Percentiles rank a stretch among this genome's conserved stretches.
Evolutionary conservation across 306 rosid species (phyloP).

Genomic region (Cucurbita moschata): DNA sequence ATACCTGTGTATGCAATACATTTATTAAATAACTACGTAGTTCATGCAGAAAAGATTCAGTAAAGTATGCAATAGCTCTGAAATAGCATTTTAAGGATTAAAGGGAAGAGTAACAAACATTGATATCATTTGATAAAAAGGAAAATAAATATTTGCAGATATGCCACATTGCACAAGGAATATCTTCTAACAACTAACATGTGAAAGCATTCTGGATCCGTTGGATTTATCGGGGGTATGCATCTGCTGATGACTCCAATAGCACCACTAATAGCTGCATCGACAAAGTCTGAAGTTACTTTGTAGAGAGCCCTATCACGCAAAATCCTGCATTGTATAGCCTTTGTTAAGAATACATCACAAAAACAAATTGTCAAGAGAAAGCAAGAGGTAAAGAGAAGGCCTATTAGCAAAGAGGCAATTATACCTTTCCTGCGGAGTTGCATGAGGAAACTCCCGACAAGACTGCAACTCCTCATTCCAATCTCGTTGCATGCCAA

Average conservation of each 20-base stretch:
- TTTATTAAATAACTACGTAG: not conserved
- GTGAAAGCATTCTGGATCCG: conserved; percentile 99
- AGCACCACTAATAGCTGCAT: conserved; percentile 90
- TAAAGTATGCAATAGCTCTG: not conserved
- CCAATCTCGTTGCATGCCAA: conserved; percentile 99
- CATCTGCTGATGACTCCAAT: conserved; percentile 87
- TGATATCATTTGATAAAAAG: not conserved
- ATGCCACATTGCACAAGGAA: not conserved
- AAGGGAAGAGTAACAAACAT: not conserved
- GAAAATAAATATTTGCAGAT: not conserved
- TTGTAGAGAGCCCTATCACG: conserved; percentile 98
- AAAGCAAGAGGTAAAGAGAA: conserved; percentile 8
- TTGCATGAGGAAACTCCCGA: conserved; percentile 82
- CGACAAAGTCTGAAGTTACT: conserved; percentile 96
- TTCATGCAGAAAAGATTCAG: not conserved
- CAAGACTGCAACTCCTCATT: conserved; percentile 98
- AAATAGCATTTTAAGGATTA: not conserved
- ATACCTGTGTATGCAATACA: not conserved
- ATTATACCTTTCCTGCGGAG: conserved; percentile 83
- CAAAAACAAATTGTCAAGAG: conserved; percentile 7
- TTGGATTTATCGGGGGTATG: conserved; percentile 95
- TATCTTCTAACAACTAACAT: conserved; percentile 49
- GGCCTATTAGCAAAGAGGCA: not conserved
- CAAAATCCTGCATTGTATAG: conserved; percentile 47
- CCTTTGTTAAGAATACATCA: not conserved